Evolutionary conservation across 148 eudicot species (phyloP).

Genomic region (Vaccinium corymbosum): DNA sequence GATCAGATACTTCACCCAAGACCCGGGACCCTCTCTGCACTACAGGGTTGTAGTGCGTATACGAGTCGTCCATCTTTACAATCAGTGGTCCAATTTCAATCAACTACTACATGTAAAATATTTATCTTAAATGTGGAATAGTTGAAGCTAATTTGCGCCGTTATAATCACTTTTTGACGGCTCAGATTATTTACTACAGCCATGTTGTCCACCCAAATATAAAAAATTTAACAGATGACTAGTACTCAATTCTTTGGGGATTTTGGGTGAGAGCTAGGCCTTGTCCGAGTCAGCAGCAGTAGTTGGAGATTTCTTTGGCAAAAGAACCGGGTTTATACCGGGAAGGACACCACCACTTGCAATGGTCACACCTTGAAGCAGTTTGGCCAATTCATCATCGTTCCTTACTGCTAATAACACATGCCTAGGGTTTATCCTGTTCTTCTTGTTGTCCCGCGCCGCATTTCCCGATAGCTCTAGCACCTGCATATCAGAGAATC

Average conservation of each 20-base stretch:
- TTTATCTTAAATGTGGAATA: too few species aligned
- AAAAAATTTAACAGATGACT: neutral
- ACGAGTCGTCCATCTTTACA: too few species aligned
- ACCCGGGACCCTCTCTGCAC: too few species aligned
- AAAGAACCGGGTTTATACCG: slow-evolving; percentile 31
- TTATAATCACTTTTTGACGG: too few species aligned
- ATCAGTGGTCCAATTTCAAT: too few species aligned
- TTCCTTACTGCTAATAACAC: slow-evolving; percentile 31
- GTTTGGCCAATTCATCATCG: slow-evolving; percentile 38
- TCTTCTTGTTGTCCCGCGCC: slow-evolving; percentile 44
- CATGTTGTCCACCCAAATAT: too few species aligned
- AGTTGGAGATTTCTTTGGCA: slow-evolving; percentile 26
- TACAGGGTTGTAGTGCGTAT: too few species aligned
- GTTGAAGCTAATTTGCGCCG: too few species aligned
- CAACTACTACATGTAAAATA: too few species aligned
- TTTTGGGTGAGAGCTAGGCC: neutral
- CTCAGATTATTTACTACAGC: too few species aligned
- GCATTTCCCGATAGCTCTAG: slow-evolving; percentile 44
- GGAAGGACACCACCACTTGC: slow-evolving; percentile 37
- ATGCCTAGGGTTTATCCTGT: slow-evolving; percentile 41
- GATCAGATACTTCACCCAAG: neutral
- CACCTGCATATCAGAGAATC: slow-evolving; percentile 18
- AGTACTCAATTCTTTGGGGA: slow-evolving; percentile 16
- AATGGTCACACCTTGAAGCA: slow-evolving; percentile 42
- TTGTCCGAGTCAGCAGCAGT: slow-evolving; percentile 8